phyloP scores from a whole-genome alignment of 2,329 filamentous ascomycete species.

The Colletotrichum costaricense region DNA sequence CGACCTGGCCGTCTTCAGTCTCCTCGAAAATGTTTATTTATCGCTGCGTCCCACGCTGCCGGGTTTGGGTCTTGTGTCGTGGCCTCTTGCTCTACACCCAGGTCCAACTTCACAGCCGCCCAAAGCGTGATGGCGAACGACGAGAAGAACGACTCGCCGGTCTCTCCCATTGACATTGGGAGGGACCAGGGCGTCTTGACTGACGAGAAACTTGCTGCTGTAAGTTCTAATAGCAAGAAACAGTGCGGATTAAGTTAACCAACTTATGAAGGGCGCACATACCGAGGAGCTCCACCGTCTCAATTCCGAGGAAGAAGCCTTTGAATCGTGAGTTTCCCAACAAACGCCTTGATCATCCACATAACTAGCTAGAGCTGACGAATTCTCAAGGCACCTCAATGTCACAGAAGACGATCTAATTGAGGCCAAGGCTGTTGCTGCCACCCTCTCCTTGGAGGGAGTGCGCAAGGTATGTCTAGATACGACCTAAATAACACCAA shows the following conservation, averaged over 20 bases:
- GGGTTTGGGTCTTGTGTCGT: not conserved
- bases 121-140: slow-evolving; percentile 26
- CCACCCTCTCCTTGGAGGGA: slow-evolving; percentile 47
- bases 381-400: slow-evolving; percentile 40
- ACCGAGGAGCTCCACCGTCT: slow-evolving; percentile 20
- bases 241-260: not conserved
- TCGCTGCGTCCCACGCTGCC: not conserved
- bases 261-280: not conserved
- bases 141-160: slow-evolving; percentile 27
- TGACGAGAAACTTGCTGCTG: slow-evolving; percentile 24
- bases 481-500: not conserved
- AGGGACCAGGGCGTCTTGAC: slow-evolving; percentile 26
- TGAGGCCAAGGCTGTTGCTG: slow-evolving; percentile 53
- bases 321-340: slow-evolving; percentile 15
- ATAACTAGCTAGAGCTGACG: not conserved
- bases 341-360: not conserved
- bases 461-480: slow-evolving; percentile 42
- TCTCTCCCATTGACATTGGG: slow-evolving; percentile 24
- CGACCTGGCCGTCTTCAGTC: slow-evolving; percentile 2
- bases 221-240: not conserved
- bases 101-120: not conserved
- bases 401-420: slow-evolving; percentile 56
- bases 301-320: slow-evolving; percentile 26
- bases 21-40: slow-evolving; percentile 18
- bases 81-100: not conserved